Base-by-base conservation (phyloP, 257 asterid species). In the Gynochthodes officinalis region DNA sequence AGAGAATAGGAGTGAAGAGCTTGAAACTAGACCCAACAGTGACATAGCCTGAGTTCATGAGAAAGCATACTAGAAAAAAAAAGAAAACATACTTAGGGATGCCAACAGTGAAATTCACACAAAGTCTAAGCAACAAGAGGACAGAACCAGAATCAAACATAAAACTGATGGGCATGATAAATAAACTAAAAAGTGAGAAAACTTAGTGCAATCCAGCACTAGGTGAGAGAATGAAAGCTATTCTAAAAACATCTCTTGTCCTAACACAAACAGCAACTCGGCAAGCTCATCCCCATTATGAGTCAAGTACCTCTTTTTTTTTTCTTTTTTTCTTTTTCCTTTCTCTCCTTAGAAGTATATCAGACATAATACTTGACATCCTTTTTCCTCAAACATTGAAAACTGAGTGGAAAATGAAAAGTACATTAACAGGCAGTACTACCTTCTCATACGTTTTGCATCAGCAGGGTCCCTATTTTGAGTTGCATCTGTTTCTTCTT, bases 381-480 rank as follows among this genome's bases (percentile, higher is more conserved):
- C 30, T 25, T 72, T 64, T 40, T 12, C 58, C 21, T 23, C 25
- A 64, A 37, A 43, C 59, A 50, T 57, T 33, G 25, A 66, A n/a
- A 67, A 46, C 58, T 32, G 4, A 73, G 65, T 23, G 8, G 33
- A 35, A 69, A 33, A 74, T 33, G 44, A 19, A 39, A 50, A 46
- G 42, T 66, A 67, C 27, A 75, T 61, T 39, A 46, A 69, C 46
- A n/a, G 65, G 76, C n/a, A 30, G 46, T 21, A 82, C 55, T 84
- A 95, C 99, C 99, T 95, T 82, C 99, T 87, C 82, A 88, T 75
- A 32, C 98, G 98, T 79, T 90, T 95, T 50, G 88, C 89, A 86
- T 91, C 90, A 28, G 94, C 53, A 59, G 95, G 90, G 63, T 84
- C 88, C 85, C 37, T 78, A 69, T 84, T 89, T 49, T 83, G 86